Base-by-base conservation (phyloP, 129 eudicot species). In the Helichrysum umbraculigerum region DNA sequence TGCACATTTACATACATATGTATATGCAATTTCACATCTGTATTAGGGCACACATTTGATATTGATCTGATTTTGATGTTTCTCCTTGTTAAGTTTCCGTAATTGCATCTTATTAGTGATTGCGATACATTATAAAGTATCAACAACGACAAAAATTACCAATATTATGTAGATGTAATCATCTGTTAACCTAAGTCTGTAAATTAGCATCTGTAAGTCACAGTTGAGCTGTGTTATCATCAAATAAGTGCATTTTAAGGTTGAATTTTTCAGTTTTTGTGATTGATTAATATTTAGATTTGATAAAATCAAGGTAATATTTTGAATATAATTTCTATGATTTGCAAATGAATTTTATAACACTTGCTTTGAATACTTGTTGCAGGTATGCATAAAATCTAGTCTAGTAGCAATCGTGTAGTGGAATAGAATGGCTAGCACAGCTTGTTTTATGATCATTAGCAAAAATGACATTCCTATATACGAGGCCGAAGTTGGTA, bases 401-500 rank as follows among this genome's bases (percentile, higher is more conserved):
- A 10, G 44, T 66, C 28, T 2, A 11, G 12, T 20, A 4, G 41
- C 30, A 30, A 25, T 68, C 25, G 59, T 41, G 76, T 63, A 56
- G 69, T 35, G 72, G 74, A 63, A 16, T 50, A 74, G 72, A 71
- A 95, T 95, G 99, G 90, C 97, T 9, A 95, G 86, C 66, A 95
- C 97, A 15, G 95, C 99, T n/a, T 95, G 97, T 73, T 95, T 95
- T 70, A 95, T 95, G 97, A 95, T 95, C 41, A 92, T 95, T 14
- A 95, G 99, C 87, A 87, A 82, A 63, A 95, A 87, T 64, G 99
- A 95, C 71, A 95, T 95, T 72, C 99, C 99, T 20, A 95, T 95
- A 20, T 95, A 95, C 33, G 99, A 95, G 78, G 99, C 99, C n/a
- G 96, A 95, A 88, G 94, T 95, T 6, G 99, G 99, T 64, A 78